Base-by-base conservation (phyloP, 305 asterid genomes). In the Euphrasia arctica region DNA sequence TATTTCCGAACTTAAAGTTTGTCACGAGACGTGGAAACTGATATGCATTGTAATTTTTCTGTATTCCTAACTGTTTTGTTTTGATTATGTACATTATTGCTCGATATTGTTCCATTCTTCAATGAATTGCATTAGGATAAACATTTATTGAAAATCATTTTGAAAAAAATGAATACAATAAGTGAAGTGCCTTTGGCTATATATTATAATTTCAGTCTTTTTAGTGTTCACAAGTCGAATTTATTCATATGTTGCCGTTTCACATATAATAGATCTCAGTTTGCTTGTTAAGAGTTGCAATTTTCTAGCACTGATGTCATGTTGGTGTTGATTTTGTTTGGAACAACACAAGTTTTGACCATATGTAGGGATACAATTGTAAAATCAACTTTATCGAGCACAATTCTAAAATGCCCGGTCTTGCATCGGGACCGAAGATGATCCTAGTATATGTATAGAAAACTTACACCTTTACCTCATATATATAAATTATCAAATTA, bases 51-150 rank as follows among this genome's bases (percentile, higher is more conserved):
- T n/a, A 10, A 8, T 45, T n/a, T 48, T 48, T 48, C 54, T 48
- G 14, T 8, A 48, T 54, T 54, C 58, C 31, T 18, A 25, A 54
- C 5, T 4, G 25, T 15, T 27, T 25, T 54, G 59, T 11, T 54
- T 54, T 18, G n/a, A 54, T 54, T 15, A 54, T 6, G 10, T 48
- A 10, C 15, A 14, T 36, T 36, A 36, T 36, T 6, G 42, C 42
- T 36, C 42, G 9, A 48, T 49, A 49, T 49, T 2, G 41, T 55
- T 55, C 10, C 18, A 56, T 56, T 56, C 61, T 28, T 56, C 61
- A 28, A 56, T 12, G 13, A 18, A 4, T 29, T 28, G 15, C 9
- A 3, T 56, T 5, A 31, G 27, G 62, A 32, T 32, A n/a, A 57
- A 57, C 45, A 29, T 34, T 57, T 57, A 29, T 63, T 34, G 13